These are phyloP conservation scores for Cryomyces antarcticus DNA, from an alignment of 495 filamentous ascomycete species.

Conservation along the genomic window DNA sequence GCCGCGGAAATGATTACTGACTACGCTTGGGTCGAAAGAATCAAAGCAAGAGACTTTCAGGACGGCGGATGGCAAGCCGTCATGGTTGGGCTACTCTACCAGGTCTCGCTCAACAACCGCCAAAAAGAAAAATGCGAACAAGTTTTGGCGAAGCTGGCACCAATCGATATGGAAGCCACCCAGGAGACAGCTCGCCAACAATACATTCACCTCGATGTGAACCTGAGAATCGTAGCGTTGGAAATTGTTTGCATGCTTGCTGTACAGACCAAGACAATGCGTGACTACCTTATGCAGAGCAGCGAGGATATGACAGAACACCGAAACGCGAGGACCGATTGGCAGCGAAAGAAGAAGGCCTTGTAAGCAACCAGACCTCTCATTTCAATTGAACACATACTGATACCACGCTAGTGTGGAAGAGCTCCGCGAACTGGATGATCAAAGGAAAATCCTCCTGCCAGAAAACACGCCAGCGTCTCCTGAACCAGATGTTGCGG, in stretches of 20 bases:
- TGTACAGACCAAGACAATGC: constrained; percentile 65
- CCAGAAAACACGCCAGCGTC: constrained; percentile 51
- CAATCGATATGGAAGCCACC: constrained; percentile 49
- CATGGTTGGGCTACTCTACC: constrained; percentile 67
- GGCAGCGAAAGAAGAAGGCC: constrained; percentile 62
- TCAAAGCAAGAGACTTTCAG: constrained; percentile 67
- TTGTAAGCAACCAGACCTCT: constrained; percentile 37
- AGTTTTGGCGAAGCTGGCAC: constrained; percentile 59
- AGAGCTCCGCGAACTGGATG: constrained; percentile 63
- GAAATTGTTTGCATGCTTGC: constrained; percentile 77
- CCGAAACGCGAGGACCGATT: constrained; percentile 87
- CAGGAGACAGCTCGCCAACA: constrained; percentile 47
- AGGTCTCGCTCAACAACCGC: constrained; percentile 56
- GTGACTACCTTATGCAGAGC: constrained; percentile 77
- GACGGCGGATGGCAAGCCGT: constrained; percentile 85
- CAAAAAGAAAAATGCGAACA: constrained; percentile 54
- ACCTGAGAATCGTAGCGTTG: constrained; percentile 57
- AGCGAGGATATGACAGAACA: constrained; percentile 79
- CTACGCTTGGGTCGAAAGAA: constrained; percentile 66
- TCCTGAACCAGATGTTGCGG: constrained; percentile 35
- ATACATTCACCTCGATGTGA: constrained; percentile 60
- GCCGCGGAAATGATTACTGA: constrained; percentile 58
- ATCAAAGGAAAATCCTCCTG: constrained; percentile 69
- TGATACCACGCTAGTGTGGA: constrained; percentile 36
- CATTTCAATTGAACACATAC: constrained; percentile 2